Conservation (phyloP, 1,284 basidiomycete genomes). For the Puccinia triticina region DNA sequence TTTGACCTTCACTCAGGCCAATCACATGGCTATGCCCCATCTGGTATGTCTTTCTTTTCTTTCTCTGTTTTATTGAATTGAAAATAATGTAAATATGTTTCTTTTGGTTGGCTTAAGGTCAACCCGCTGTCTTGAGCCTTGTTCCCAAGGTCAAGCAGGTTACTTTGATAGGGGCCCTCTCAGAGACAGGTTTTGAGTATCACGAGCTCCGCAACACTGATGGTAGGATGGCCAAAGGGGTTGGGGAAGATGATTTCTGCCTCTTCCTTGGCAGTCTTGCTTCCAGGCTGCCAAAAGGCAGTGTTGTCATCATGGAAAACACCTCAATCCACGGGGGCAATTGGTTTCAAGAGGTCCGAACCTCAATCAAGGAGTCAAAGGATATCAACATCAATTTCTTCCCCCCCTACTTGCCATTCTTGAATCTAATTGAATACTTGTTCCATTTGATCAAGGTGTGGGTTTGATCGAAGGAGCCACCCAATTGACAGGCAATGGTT, state of each 20-base stretch:
- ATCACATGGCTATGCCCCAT: too few species aligned
- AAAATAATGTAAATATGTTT: not conserved
- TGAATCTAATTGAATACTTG: too few species aligned
- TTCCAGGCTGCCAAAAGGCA: not conserved
- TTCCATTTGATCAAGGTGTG: too few species aligned
- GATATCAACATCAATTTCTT: slow-evolving; percentile 20
- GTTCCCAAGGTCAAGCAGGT: slow-evolving; percentile 26
- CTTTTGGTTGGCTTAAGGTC: not conserved
- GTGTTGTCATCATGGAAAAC: slow-evolving; percentile 3
- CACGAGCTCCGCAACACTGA: not conserved
- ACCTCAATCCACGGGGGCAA: slow-evolving; percentile 12
- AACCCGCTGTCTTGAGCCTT: not conserved
- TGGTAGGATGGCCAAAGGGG: not conserved
- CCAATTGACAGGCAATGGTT: too few species aligned
- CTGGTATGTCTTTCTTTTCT: not conserved
- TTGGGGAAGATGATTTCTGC: not conserved
- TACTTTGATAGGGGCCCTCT: slow-evolving; percentile 7
- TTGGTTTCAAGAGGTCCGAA: not conserved
- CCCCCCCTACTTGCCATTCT: slow-evolving; percentile 12
- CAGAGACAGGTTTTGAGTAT: not conserved
- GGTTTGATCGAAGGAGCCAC: too few species aligned
- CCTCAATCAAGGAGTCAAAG: not conserved
- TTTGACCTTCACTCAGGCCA: not conserved
- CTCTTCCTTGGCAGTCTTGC: not conserved
- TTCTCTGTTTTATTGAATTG: too few species aligned